Evolutionary conservation across 2,329 filamentous ascomycete species (phyloP), one percentile per base, ranked within the genome.

Genomic region (Stemphylium vesicarium): DNA sequence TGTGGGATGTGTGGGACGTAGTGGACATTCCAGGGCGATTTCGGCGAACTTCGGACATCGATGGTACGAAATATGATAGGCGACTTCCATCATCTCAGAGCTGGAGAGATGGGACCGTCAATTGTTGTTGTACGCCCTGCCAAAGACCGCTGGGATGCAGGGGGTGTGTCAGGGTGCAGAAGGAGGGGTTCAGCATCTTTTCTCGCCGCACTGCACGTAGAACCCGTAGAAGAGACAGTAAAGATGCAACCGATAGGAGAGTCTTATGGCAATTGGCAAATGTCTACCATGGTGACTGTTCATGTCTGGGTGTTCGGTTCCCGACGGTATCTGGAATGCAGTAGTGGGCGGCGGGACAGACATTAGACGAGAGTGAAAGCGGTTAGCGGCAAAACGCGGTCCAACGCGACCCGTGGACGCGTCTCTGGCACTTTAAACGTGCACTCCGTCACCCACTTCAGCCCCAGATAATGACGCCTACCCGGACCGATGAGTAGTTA

Each of bases 401-500:
- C 7, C n/a, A 43, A 60, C 59, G 61, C 59, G 59, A 60, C 59
- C 56, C 56, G 59, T 50, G 57, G 59, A 60, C 59, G 59, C 56
- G 59, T 50, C 49, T 22, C 24, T 31, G 8, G 41, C 41, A 39
- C 52, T 20, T 41, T 36, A 36, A n/a, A 51, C 18, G 2, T 42
- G n/a, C 26, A 35, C 16, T 31, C 48, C 18, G 55, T 35, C 48
- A 52, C 53, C 43, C 43, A 41, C 35, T 39, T 9, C 18, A 31
- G 18, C 15, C 42, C 26, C 43, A 32, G 37, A 53, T 15, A 31
- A 53, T 43, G 40, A 39, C 36, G 13, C 11, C 39, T n/a, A 29
- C 39, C 18, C 16, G 39, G 49, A 39, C 47, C 59, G 45, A 73
- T 73, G 70, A 72, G 62, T 54, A 63, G 49, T 33, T 68, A 72